These are phyloP conservation scores for Porcisia deanei DNA, from an alignment of 208 protist species.

Conservation along the genomic window DNA sequence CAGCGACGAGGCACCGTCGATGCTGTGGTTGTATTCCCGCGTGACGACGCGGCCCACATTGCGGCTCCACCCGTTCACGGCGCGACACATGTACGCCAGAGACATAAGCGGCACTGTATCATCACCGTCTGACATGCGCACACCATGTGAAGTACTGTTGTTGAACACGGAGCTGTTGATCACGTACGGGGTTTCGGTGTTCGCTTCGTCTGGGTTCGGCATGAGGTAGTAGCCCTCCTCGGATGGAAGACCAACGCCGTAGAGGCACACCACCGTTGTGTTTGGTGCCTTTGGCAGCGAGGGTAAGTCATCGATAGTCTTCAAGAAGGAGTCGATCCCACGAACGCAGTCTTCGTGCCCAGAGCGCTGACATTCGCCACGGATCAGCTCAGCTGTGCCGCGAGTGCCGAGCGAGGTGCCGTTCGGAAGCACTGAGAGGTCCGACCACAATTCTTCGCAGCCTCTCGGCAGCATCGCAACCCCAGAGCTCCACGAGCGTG, in stretches of 20 bases:
- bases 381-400: constrained; percentile 37
- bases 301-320: constrained; percentile 46
- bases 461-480: constrained; percentile 69
- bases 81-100: constrained; percentile 91
- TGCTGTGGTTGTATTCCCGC: constrained; percentile 70
- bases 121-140: constrained; percentile 80
- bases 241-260: constrained; percentile 81
- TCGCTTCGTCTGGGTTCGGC: constrained; percentile 5
- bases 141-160: constrained; percentile 43
- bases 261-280: constrained; percentile 89
- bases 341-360: constrained; percentile 55
- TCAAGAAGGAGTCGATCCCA: constrained; percentile 35
- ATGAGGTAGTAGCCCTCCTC: constrained; percentile 83
- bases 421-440: constrained; percentile 54
- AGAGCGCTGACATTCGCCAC: constrained; percentile 42
- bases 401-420: constrained; percentile 43
- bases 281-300: constrained; percentile 79
- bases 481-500: constrained; percentile 77
- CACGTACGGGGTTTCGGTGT: constrained; percentile 22
- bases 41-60: constrained; percentile 86
- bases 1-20: constrained; percentile 29
- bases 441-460: constrained; percentile 55
- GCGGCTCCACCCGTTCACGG: constrained; percentile 80
- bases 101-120: constrained; percentile 90
- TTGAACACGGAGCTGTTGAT: constrained; percentile 33